Evolutionary conservation across 1,284 basidiomycete species (phyloP), one percentile per base, ranked within the genome.

Genomic region (Cryptococcus sp.): DNA sequence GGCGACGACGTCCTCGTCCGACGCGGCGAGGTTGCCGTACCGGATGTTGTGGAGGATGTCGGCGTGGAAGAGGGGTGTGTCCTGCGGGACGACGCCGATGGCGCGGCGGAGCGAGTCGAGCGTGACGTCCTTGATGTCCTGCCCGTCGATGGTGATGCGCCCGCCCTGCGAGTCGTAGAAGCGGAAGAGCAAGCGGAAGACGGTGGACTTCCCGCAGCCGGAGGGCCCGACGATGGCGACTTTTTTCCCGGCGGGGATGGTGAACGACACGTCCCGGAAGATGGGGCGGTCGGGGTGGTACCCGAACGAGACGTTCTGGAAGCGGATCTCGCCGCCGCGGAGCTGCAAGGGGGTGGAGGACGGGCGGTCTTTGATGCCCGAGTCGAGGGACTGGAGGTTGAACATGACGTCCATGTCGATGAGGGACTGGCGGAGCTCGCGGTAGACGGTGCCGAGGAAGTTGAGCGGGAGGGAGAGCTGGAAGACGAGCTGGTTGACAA

Each of bases 401-500:
- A 95, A 95, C 61, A 98, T 80, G 4, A 91, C 85, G 66, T 97
- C 95, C 93, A 98, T 97, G 76, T 98, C 95, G 48, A 98, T 83
- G 46, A 98, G 78, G 70, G 91, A 94, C 73, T 98, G 96, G 36
- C 93, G 82, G 72, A 98, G 84, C 77, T 98, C 95, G 50, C 96
- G 88, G 71, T 98, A 98, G 48, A 98, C 94, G 0, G 91, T 91
- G 0, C 95, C 95, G 54, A 98, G 79, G 78, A 98, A 98, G 79
- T 98, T 98, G 61, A 98, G 84, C 2, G 95, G 95, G 21, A 98
- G 79, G 1, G 91, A 95, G 0, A 98, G 80, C 75, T 98, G 96
- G 80, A 98, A 98, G 39, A 98, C 93, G n/a, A 98, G 83, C 73
- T 98, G 95, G 76, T 98, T 98, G 67, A 96, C 88, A 89, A 98